Base-by-base conservation (phyloP, 2,329 filamentous ascomycete species). In the Chaetomium globosum region DNA sequence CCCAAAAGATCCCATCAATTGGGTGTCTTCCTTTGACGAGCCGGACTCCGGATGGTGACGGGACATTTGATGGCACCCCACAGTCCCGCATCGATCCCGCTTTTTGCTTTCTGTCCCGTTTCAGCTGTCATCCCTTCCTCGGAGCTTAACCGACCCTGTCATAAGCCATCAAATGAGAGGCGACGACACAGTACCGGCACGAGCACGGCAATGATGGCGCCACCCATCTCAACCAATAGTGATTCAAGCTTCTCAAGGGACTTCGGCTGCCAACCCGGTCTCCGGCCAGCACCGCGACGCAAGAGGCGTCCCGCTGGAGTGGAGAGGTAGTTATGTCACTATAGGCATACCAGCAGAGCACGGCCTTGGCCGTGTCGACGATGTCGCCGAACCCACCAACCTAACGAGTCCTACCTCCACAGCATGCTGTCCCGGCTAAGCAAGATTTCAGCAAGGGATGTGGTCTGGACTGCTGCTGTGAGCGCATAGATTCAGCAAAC, bases 1-100 rank as follows among this genome's bases (percentile, higher is more conserved):
- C 4, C 51, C 23, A n/a, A 4, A 39, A 46, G 16, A 39, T 64
- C 66, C 66, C 59, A 33, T 63, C 67, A 65, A 68, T 66, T 46
- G 65, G 56, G 53, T 58, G 26, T 28, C 13, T 57, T 58, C 49
- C 59, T 23, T 67, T 56, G 59, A 57, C 61, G 63, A 67, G 65
- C 65, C 67, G 63, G 55, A 58, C 51, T 64, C 59, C 67, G 67
- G 63, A 61, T 65, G 63, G 59, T 53, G 60, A 51, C 64, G 61
- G 61, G 58, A 46, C 59, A 48, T 21, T 43, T 57, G 46, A 59
- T 46, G 55, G 12, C 28, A 51, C 63, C 61, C 64, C 62, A 62
- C 61, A 55, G 12, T 51, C 30, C 12, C n/a, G 26, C 30, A 28
- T n/a, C 49, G 7, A 19, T 61, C 46, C 33, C 48, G 58, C 48